Conservation (phyloP, 2,329 filamentous ascomycete species). For the Hirsutella thompsonii region DNA sequence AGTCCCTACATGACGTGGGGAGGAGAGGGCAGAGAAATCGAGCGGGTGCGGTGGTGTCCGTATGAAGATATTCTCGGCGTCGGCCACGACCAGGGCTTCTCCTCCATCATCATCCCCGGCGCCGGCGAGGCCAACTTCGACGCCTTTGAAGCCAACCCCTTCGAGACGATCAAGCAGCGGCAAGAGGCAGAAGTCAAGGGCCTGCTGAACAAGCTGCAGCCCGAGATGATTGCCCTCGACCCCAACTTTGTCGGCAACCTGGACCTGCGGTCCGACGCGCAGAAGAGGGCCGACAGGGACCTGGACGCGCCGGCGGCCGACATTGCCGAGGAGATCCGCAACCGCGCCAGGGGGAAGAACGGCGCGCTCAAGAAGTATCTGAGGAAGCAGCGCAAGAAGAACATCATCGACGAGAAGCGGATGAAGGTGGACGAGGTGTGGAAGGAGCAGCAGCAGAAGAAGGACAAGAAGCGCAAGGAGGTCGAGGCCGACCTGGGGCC, state of each 20-base stretch:
- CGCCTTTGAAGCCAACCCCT: conserved; percentile 85
- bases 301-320: conserved; percentile 55
- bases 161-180: conserved; percentile 84
- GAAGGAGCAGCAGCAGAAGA: conserved; percentile 56
- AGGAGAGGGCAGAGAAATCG: conserved; percentile 68
- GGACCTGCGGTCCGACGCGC: conserved; percentile 67
- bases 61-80: conserved; percentile 89
- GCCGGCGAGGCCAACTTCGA: conserved; percentile 97
- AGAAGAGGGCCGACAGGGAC: conserved; percentile 65
- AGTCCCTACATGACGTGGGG: conserved; percentile 92
- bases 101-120: conserved; percentile 79
- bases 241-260: conserved; percentile 85
- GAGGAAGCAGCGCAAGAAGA: conserved; percentile 82
- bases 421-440: conserved; percentile 74
- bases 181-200: conserved; percentile 85
- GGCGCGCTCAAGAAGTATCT: conserved; percentile 77
- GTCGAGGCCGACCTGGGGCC: conserved; percentile 67
- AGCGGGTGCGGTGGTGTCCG: conserved; percentile 82
- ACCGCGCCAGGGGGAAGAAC: conserved; percentile 80
- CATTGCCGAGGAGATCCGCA: conserved; percentile 50
- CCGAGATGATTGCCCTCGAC: conserved; percentile 93
- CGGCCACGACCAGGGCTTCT: conserved; percentile 75
- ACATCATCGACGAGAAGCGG: conserved; percentile 92
- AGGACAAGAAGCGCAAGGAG: conserved; percentile 48
- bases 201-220: conserved; percentile 85